These are phyloP conservation scores for Beauveria sp. DNA, from an alignment of 2,329 filamentous ascomycete genomes.

Conservation along the genomic window DNA sequence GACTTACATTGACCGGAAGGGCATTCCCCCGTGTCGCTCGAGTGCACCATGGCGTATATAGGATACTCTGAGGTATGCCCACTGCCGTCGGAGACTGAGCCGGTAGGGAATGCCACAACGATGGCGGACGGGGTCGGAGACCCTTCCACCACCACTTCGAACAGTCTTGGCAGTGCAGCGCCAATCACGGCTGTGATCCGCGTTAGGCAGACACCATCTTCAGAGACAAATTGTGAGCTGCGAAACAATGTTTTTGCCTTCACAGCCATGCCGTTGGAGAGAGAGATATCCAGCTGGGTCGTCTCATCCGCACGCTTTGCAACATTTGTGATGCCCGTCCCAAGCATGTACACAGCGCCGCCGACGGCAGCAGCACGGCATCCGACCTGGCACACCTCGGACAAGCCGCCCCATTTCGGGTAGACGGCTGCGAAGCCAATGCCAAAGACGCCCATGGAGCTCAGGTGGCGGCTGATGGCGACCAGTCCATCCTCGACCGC, in stretches of 20 bases:
- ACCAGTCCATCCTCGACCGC: slow-evolving; percentile 60
- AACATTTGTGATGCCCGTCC: slow-evolving; percentile 50
- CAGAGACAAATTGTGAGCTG: slow-evolving; percentile 25
- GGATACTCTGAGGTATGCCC: slow-evolving; percentile 34
- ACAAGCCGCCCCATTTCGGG: slow-evolving; percentile 85
- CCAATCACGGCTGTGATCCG: slow-evolving; percentile 63
- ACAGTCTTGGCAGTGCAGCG: slow-evolving; percentile 56
- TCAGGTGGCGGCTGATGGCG: slow-evolving; percentile 69
- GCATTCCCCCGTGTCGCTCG: slow-evolving; percentile 88
- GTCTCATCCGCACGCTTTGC: slow-evolving; percentile 12
- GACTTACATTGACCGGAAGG: slow-evolving; percentile 82
- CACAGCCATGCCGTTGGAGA: slow-evolving; percentile 52
- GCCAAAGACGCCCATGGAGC: slow-evolving; percentile 81
- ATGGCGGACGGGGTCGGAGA: slow-evolving; percentile 67
- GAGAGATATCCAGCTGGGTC: slow-evolving; percentile 34
- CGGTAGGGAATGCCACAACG: slow-evolving; percentile 57
- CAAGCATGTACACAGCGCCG: slow-evolving; percentile 82
- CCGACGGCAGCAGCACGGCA: slow-evolving; percentile 88
- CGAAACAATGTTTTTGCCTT: slow-evolving; percentile 47
- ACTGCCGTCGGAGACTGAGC: slow-evolving; percentile 30
- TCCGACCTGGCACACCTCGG: slow-evolving; percentile 83
- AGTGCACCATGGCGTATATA: slow-evolving; percentile 63
- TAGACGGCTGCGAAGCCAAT: slow-evolving; percentile 83
- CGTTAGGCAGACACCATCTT: slow-evolving; percentile 34
- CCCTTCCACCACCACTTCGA: slow-evolving; percentile 65